phyloP scores from a whole-genome alignment of 2,329 filamentous ascomycete species.

The Phaeophleospora eucalypticola region DNA sequence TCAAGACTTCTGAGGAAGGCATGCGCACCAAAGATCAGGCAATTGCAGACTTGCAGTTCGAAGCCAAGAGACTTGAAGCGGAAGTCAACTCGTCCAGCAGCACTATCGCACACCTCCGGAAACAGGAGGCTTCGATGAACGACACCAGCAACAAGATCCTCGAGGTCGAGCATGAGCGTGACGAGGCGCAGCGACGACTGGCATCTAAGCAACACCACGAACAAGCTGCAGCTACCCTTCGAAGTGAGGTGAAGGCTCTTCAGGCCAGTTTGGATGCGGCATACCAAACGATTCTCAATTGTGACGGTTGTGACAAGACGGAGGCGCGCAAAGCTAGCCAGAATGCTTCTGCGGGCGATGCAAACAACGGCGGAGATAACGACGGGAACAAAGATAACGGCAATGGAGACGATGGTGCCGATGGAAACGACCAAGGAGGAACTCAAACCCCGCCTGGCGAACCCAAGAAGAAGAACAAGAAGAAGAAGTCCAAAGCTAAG shows the following conservation, averaged over 20 bases:
- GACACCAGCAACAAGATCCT: not conserved
- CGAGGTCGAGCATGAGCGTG: conserved; percentile 26
- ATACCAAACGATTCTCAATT: conserved; percentile 34
- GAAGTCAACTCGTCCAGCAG: conserved; percentile 20
- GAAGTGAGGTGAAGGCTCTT: conserved; percentile 30
- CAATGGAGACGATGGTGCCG: not conserved
- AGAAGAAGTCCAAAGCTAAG: conserved; percentile 78
- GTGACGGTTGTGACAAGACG: conserved; percentile 28
- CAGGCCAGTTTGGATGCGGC: conserved; percentile 30
- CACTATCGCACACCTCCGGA: conserved; percentile 19
- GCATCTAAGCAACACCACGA: conserved; percentile 29
- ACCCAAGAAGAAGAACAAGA: conserved; percentile 68
- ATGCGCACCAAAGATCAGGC: conserved; percentile 45
- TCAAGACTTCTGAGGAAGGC: conserved; percentile 51
- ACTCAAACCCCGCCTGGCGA: too few relatives aligned
- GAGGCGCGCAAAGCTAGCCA: conserved; percentile 16
- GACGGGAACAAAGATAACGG: not conserved
- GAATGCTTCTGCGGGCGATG: too few relatives aligned
- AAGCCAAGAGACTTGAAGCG: conserved; percentile 28
- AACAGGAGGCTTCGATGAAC: conserved; percentile 14
- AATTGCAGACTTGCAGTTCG: conserved; percentile 34
- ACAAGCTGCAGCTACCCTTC: conserved; percentile 25
- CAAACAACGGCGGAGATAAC: too few relatives aligned
- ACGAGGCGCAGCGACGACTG: conserved; percentile 22
- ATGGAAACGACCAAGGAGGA: too few relatives aligned